These are phyloP conservation scores for Hydnum rufescens DNA, from an alignment of 768 basidiomycete genomes.

Conservation along the genomic window DNA sequence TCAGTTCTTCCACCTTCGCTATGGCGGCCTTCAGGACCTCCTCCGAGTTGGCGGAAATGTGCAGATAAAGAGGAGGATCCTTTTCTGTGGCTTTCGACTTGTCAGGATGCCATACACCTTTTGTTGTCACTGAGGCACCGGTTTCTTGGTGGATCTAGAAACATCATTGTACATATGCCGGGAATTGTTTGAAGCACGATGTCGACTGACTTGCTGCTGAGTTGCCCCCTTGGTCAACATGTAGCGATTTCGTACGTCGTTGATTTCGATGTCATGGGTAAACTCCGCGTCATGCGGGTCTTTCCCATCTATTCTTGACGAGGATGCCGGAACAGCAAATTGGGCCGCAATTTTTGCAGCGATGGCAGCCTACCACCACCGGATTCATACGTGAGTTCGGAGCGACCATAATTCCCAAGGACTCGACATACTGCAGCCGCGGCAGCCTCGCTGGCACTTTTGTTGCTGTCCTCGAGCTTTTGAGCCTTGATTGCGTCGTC, in stretches of 20 bases:
- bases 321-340: slow-evolving; percentile 30
- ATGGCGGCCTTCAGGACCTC: slow-evolving; percentile 48
- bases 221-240: slow-evolving; percentile 85
- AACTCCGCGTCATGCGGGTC: slow-evolving; percentile 66
- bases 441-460: slow-evolving; percentile 48
- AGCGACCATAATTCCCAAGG: background rate
- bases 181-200: background rate
- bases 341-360: slow-evolving; percentile 91
- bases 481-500: slow-evolving; percentile 27
- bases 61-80: slow-evolving; percentile 85
- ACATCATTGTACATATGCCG: background rate
- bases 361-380: slow-evolving; percentile 36
- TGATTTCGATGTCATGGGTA: slow-evolving; percentile 87
- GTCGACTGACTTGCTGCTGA: slow-evolving; percentile 58
- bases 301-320: slow-evolving; percentile 19
- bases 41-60: slow-evolving; percentile 59
- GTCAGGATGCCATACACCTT: slow-evolving; percentile 94
- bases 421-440: slow-evolving; percentile 30
- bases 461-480: slow-evolving; percentile 29
- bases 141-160: slow-evolving; percentile 75
- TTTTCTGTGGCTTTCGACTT: slow-evolving; percentile 74
- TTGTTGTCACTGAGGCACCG: slow-evolving; percentile 79
- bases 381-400: background rate
- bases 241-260: slow-evolving; percentile 88
- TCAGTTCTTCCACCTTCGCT: slow-evolving; percentile 52